Evolutionary conservation across 2,329 filamentous ascomycete genomes (phyloP), one percentile per base, ranked within the genome.

Genomic region (Microdochium bolleyi): DNA sequence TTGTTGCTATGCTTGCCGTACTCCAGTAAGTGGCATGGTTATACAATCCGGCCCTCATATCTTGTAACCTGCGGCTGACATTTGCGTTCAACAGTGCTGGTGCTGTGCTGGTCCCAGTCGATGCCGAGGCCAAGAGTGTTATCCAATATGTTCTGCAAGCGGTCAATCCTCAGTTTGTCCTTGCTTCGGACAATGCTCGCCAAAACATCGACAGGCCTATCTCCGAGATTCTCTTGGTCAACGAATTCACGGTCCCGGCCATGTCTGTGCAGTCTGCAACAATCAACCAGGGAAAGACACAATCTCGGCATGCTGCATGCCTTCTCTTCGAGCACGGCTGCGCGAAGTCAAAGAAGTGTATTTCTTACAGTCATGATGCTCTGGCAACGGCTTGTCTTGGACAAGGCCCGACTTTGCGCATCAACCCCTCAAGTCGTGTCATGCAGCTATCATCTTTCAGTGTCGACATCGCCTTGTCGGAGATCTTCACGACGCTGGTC

Each of bases 1-100:
- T 89, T 49, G 70, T 89, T 38, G 78, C 84, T 7, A 84, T 92
- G 55, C 73, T 92, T 21, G 85, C 86, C 0, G 76, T 85, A 1
- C 69, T 89, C 46, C 86, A 88, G 67, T 74, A 76, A 53, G 83
- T 83, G 9, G 13, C 11, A 7, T 30, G 34, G 3, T 38, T 38
- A 5, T 19, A 4, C 16, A 14, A 14, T 16, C 16, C 14, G n/a
- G 16, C 16, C 34, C 11, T 27, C 46, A 13, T 16, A 19, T 16
- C 4, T 38, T 38, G 11, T 14, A 41, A 8, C 14, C 5, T 34
- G 30, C 5, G 4, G 4, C 37, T 16, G 19, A 16, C 37, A 41
- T 14, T 41, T 16, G 37, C 4, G 13, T 7, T 8, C 37, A 46
- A 46, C 61, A 71, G 59, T 49, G 68, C 76, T 3, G 77, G 77